These are phyloP conservation scores for Panicum miliaceum DNA, from an alignment of 176 grass and related monocot species.

Conservation along the genomic window DNA sequence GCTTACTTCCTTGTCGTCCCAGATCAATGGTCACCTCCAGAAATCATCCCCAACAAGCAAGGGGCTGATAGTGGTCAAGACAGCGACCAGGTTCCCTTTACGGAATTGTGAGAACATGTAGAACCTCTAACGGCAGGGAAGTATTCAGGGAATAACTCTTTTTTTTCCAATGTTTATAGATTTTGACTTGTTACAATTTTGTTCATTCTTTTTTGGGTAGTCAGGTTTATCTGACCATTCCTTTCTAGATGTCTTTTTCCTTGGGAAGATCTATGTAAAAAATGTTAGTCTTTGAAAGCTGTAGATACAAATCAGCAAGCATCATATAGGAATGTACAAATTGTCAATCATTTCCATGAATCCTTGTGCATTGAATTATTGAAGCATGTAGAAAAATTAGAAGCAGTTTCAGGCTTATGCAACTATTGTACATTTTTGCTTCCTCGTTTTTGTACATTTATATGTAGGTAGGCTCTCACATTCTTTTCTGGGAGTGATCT, in stretches of 20 bases:
- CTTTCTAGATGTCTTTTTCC: background rate
- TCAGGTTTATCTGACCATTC: background rate
- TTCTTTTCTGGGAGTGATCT: constrained; percentile 17
- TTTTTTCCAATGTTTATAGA: constrained; percentile 35
- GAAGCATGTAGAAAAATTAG: constrained; percentile 29
- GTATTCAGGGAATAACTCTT: constrained; percentile 9
- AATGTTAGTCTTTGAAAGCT: constrained; percentile 40
- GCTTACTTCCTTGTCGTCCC: constrained; percentile 94
- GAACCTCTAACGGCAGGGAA: constrained; percentile 32
- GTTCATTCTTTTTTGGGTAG: constrained; percentile 34
- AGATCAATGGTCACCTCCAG: constrained; percentile 81
- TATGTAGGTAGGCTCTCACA: background rate
- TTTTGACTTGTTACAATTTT: constrained; percentile 32
- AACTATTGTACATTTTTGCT: background rate
- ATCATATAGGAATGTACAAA: constrained; percentile 35
- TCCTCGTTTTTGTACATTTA: background rate
- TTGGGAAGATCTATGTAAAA: constrained; percentile 37
- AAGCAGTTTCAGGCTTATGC: background rate
- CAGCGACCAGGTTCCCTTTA: constrained; percentile 34
- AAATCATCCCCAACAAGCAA: constrained; percentile 49
- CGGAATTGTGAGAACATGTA: constrained; percentile 36
- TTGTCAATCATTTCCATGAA: constrained; percentile 4
- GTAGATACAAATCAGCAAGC: constrained; percentile 40
- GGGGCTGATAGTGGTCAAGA: constrained; percentile 55
- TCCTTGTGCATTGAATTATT: constrained; percentile 15